Conservation (phyloP, 2,329 filamentous ascomycete species). For the Plectosphaerella plurivora region DNA sequence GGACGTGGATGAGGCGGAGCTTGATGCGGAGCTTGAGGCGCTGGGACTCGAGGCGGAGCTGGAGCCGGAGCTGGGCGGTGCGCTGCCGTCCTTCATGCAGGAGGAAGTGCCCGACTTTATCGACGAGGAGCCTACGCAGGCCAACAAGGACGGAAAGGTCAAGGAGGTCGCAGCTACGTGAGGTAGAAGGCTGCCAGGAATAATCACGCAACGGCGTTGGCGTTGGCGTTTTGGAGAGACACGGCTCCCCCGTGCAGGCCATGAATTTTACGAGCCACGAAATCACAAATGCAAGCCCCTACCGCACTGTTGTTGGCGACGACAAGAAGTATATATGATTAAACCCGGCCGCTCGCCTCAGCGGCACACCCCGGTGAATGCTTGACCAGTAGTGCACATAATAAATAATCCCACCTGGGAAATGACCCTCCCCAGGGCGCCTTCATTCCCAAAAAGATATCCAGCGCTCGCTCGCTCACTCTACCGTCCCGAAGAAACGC, state of each 20-base stretch:
- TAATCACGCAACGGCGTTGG: not conserved
- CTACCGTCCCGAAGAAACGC: constrained; percentile 68
- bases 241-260: not conserved
- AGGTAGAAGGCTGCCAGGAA: constrained; percentile 3
- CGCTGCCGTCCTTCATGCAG: constrained; percentile 82
- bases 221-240: not conserved
- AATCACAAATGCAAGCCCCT: too few species aligned
- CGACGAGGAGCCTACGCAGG: constrained; percentile 72
- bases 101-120: constrained; percentile 89
- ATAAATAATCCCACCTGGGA: too few species aligned
- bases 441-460: too few species aligned
- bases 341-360: not conserved
- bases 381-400: too few species aligned
- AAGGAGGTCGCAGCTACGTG: constrained; percentile 68
- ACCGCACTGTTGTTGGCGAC: too few species aligned
- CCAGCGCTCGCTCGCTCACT: constrained; percentile 23
- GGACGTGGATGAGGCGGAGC: constrained; percentile 92
- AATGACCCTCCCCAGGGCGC: too few species aligned
- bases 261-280: too few species aligned
- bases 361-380: not conserved
- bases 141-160: constrained; percentile 58
- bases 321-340: too few species aligned
- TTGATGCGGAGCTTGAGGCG: constrained; percentile 94
- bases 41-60: constrained; percentile 91
- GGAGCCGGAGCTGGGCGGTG: constrained; percentile 59